These are phyloP conservation scores for Panellus pusillus DNA, from an alignment of 768 basidiomycete genomes.

Conservation along the genomic window DNA sequence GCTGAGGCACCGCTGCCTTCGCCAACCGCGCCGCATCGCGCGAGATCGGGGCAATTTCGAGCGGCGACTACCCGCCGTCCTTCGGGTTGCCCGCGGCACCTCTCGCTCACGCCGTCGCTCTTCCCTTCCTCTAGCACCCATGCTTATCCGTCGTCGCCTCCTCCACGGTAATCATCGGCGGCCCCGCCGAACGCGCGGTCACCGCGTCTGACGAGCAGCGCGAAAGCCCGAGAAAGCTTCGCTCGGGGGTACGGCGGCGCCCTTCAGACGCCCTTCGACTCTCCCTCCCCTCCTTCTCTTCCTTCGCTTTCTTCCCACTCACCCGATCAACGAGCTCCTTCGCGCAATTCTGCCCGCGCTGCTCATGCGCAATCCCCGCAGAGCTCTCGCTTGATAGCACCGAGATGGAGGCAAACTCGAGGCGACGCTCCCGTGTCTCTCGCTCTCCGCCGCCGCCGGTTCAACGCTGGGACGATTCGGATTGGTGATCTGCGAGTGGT, in stretches of 20 bases:
- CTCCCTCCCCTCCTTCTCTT: conserved; percentile 35
- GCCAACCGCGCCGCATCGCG: conserved; percentile 19
- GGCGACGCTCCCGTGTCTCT: conserved; percentile 13
- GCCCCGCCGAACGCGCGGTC: too few relatives aligned
- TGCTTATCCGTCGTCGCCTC: too few relatives aligned
- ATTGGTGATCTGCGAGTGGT: conserved; percentile 13
- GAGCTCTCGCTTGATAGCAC: conserved; percentile 41
- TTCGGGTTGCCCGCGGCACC: conserved; percentile 25
- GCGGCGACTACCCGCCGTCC: conserved; percentile 27
- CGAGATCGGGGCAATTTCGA: conserved; percentile 12
- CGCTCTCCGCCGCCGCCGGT: neutral
- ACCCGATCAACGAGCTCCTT: conserved; percentile 36
- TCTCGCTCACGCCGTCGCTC: conserved; percentile 25
- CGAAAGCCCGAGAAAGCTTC: conserved; percentile 54
- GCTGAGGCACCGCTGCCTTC: conserved; percentile 19
- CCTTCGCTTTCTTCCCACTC: conserved; percentile 23
- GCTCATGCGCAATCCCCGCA: conserved; percentile 46
- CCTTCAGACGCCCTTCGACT: too few relatives aligned
- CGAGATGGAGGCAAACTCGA: conserved; percentile 33
- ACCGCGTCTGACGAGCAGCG: too few relatives aligned
- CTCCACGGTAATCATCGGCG: too few relatives aligned
- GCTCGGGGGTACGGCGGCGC: conserved; percentile 54
- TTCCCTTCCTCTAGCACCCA: conserved; percentile 27
- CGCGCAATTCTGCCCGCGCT: conserved; percentile 37
- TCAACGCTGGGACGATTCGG: conserved; percentile 36